Conservation (phyloP, 441 rosid species). For the Viola pubescens region DNA sequence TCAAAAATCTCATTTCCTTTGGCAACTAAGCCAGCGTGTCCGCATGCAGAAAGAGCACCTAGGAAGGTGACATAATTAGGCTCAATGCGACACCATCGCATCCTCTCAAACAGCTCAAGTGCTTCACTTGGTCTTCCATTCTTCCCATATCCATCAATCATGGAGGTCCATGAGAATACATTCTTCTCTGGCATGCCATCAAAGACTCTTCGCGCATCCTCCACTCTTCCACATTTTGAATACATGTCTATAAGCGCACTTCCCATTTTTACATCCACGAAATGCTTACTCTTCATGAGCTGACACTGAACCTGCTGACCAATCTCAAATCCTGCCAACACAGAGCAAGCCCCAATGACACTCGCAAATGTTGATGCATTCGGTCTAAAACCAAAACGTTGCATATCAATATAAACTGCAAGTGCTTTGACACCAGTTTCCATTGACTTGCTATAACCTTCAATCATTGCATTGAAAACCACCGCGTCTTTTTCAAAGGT, state of each 20-base stretch:
- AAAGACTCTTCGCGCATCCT: constrained; percentile 54
- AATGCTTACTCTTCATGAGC: constrained; percentile 45
- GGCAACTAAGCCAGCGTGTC: constrained; percentile 65
- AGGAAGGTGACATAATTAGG: constrained; percentile 78
- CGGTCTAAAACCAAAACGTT: constrained; percentile 45
- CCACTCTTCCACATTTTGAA: constrained; percentile 66
- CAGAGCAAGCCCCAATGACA: constrained; percentile 72
- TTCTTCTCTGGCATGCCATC: constrained; percentile 54
- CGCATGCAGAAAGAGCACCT: constrained; percentile 73
- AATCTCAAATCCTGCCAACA: constrained; percentile 48
- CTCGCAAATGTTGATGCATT: constrained; percentile 70
- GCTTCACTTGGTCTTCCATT: constrained; percentile 67
- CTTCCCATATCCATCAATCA: constrained; percentile 90
- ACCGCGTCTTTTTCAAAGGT: constrained; percentile 59
- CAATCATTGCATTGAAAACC: constrained; percentile 86
- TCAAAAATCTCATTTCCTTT: constrained; percentile 60
- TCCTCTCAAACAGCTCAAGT: constrained; percentile 46
- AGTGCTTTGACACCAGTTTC: constrained; percentile 50
- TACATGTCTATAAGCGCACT: constrained; percentile 89
- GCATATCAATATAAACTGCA: constrained; percentile 56
- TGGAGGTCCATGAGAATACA: constrained; percentile 84
- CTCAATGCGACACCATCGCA: constrained; percentile 38
- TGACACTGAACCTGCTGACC: constrained; percentile 72
- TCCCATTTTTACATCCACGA: constrained; percentile 51
- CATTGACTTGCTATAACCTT: constrained; percentile 64